phyloP scores from a whole-genome alignment of 2,329 filamentous ascomycete genomes.

The Microcyclosporella mali region DNA sequence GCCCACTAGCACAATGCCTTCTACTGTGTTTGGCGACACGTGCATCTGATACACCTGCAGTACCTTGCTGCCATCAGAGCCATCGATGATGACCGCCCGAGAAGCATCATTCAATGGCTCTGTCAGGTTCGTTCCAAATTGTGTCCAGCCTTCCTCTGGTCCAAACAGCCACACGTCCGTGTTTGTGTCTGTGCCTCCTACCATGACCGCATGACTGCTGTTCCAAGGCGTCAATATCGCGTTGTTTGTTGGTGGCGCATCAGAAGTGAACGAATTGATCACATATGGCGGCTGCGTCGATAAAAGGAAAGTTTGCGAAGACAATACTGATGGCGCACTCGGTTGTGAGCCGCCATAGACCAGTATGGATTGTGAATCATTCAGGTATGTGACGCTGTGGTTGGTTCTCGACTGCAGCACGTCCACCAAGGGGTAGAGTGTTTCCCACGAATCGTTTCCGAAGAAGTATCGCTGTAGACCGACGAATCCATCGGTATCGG shows the following conservation, averaged over 20 bases:
- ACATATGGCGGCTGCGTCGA: slow-evolving; percentile 58
- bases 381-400: slow-evolving; percentile 71
- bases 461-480: slow-evolving; percentile 69
- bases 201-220: slow-evolving; percentile 61
- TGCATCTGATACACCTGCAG: slow-evolving; percentile 73
- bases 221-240: slow-evolving; percentile 74
- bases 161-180: slow-evolving; percentile 68
- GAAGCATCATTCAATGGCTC: slow-evolving; percentile 31
- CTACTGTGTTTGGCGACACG: slow-evolving; percentile 67
- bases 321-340: slow-evolving; percentile 48
- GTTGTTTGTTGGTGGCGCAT: slow-evolving; percentile 56
- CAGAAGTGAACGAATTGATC: slow-evolving; percentile 54
- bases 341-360: slow-evolving; percentile 72
- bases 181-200: slow-evolving; percentile 65
- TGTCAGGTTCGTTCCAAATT: slow-evolving; percentile 59
- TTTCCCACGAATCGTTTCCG: slow-evolving; percentile 52
- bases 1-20: slow-evolving; percentile 61
- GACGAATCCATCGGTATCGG: slow-evolving; percentile 54
- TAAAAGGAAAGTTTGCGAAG: slow-evolving; percentile 71
- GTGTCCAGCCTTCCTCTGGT: slow-evolving; percentile 56
- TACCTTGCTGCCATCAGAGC: slow-evolving; percentile 69
- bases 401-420: slow-evolving; percentile 64
- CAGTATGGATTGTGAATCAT: slow-evolving; percentile 63
- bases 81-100: slow-evolving; percentile 57
- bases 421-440: slow-evolving; percentile 43